Evolutionary conservation across 495 filamentous ascomycete species (phyloP).

Genomic region (Penicillium taxi): DNA sequence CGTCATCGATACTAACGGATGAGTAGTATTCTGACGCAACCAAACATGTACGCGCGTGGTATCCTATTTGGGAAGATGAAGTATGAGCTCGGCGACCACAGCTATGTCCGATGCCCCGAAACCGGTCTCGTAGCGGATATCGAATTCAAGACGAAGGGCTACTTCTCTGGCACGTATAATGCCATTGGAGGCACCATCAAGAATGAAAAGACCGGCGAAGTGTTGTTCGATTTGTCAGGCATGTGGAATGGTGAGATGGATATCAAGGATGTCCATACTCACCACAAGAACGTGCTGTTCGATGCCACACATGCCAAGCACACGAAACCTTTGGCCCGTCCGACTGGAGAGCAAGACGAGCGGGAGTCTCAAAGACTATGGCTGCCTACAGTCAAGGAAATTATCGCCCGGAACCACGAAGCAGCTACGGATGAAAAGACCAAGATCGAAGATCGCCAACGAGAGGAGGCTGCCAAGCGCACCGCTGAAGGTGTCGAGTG

Average conservation of each 20-base stretch:
- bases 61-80: slow-evolving; percentile 99
- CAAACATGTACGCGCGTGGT: slow-evolving; percentile 98
- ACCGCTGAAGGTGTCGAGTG: slow-evolving; percentile 78
- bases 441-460: slow-evolving; percentile 84
- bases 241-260: slow-evolving; percentile 93
- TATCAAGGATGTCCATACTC: slow-evolving; percentile 72
- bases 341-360: slow-evolving; percentile 79
- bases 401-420: slow-evolving; percentile 79
- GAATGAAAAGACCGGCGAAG: slow-evolving; percentile 76
- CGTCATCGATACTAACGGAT: slow-evolving; percentile 7
- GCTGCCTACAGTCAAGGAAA: slow-evolving; percentile 67
- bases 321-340: slow-evolving; percentile 64
- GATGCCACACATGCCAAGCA: slow-evolving; percentile 70
- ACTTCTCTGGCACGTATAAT: slow-evolving; percentile 93
- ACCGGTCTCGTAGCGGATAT: slow-evolving; percentile 80
- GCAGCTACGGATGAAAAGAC: slow-evolving; percentile 91
- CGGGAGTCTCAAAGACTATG: slow-evolving; percentile 87
- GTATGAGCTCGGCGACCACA: slow-evolving; percentile 96
- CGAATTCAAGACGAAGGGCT: slow-evolving; percentile 98
- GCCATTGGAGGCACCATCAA: slow-evolving; percentile 90
- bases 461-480: slow-evolving; percentile 78
- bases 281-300: slow-evolving; percentile 83
- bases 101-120: slow-evolving; percentile 88
- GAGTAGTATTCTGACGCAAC: slow-evolving; percentile 77
- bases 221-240: slow-evolving; percentile 82